Evolutionary conservation across 2,329 filamentous ascomycete genomes (phyloP).

Genomic region (Penicillium olsonii): DNA sequence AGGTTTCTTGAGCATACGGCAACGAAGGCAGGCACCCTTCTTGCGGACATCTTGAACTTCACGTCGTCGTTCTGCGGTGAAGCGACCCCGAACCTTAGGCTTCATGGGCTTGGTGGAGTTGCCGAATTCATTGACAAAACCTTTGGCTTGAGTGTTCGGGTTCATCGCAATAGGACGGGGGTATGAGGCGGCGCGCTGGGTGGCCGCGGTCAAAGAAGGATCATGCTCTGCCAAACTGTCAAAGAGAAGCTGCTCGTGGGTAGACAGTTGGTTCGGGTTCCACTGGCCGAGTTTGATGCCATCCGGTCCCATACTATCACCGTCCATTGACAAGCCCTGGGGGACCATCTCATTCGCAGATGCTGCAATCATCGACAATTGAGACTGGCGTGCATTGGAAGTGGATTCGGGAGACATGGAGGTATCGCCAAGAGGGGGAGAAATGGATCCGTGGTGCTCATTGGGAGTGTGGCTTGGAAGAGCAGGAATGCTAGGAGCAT

Average conservation of each 20-base stretch:
- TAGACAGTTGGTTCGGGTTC: constrained; percentile 40
- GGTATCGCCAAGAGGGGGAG: constrained; percentile 34
- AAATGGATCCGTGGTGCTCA: constrained; percentile 36
- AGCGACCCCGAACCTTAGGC: constrained; percentile 55
- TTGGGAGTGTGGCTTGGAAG: constrained; percentile 33
- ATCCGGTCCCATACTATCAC: constrained; percentile 31
- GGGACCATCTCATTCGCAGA: constrained; percentile 50
- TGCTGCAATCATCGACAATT: constrained; percentile 49
- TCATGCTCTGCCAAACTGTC: constrained; percentile 44
- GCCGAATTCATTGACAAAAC: constrained; percentile 44
- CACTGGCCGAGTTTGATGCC: constrained; percentile 34
- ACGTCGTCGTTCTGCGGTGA: constrained; percentile 57
- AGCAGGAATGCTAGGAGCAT: constrained; percentile 32
- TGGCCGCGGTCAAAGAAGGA: constrained; percentile 39
- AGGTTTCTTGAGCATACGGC: constrained; percentile 65
- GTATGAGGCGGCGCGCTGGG: constrained; percentile 42
- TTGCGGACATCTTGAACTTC: constrained; percentile 63
- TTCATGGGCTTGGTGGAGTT: constrained; percentile 46
- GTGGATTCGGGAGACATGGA: constrained; percentile 39
- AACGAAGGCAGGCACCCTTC: constrained; percentile 62
- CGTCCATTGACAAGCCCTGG: constrained; percentile 38
- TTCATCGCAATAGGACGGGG: constrained; percentile 48
- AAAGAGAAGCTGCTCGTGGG: constrained; percentile 42
- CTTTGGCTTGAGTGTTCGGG: constrained; percentile 40
- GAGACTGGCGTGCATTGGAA: constrained; percentile 42